Evolutionary conservation across 2,329 filamentous ascomycete genomes (phyloP), one percentile per base, ranked within the genome.

Genomic region (Trichoderma atrobrunneum): DNA sequence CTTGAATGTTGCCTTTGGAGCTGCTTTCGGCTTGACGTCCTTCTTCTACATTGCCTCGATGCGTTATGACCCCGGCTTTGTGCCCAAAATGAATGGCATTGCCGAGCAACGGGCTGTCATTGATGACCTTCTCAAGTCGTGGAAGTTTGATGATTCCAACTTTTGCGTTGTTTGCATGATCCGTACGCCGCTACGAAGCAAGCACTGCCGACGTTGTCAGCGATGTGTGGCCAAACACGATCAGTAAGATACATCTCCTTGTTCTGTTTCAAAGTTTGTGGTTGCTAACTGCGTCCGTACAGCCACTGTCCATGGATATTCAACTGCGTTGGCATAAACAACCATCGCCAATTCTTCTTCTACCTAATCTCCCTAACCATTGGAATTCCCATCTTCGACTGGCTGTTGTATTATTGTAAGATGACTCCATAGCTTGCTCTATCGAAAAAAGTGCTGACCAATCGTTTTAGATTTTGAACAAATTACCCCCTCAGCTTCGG

Each of bases 251-350:
- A 7, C 3, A 28, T 5, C 18, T n/a, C 12, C 8, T 10, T 18
- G 16, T n/a, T 26, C 21, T 8, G 10, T 6, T 30, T 4, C 6
- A 10, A 14, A 34, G 10, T 11, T 16, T 16, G 7, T 5, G 28
- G 24, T 18, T 21, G 21, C 32, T 65, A 73, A 74, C 79, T 70
- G 7, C 16, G 12, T 21, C 5, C 34, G 2, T 7, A n/a, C 21
- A 97, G 94, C 79, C 96, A 99, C 80, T 99, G 96, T 78, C 96
- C 96, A 0, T 99, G 96, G 96, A 93, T 98, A 28, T 93, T 97
- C 83, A 98, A 98, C 82, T 99, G 96, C 78, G 89, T 99, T 56
- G 96, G 93, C 57, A 89, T 96, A 74, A 98, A 98, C 84, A 99
- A 98, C 80, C 93, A 98, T 78, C 91, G 96, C 16, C 95, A 98